Conservation (phyloP, 1,284 basidiomycete species). For the Cerrena zonata region DNA sequence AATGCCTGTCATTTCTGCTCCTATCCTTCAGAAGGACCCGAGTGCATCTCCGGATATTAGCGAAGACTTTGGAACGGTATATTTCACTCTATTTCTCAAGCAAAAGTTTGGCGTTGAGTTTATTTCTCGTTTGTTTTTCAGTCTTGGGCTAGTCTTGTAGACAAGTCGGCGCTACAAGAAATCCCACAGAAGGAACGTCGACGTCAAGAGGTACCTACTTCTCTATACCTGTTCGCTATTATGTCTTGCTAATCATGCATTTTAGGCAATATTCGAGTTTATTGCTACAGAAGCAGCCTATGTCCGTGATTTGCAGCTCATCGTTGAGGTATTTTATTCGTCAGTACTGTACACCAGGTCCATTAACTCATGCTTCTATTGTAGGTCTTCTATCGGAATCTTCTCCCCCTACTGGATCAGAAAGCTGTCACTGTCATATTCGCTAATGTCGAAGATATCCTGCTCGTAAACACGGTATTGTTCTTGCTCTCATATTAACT, state of each 20-base stretch:
- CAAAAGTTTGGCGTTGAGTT: slow-evolving; percentile 3
- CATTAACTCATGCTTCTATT: background rate
- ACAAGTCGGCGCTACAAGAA: slow-evolving; percentile 72
- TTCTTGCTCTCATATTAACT: slow-evolving; percentile 2
- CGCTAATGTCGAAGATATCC: slow-evolving; percentile 87
- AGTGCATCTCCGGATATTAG: slow-evolving; percentile 14
- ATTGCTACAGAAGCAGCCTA: slow-evolving; percentile 85
- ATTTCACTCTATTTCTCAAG: slow-evolving; percentile 23
- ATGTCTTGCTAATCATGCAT: background rate
- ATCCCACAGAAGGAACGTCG: slow-evolving; percentile 75
- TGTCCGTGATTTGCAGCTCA: slow-evolving; percentile 83
- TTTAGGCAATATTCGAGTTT: slow-evolving; percentile 81
- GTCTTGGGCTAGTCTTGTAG: slow-evolving; percentile 89
- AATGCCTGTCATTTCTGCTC: slow-evolving; percentile 43
- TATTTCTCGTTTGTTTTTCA: slow-evolving; percentile 24
- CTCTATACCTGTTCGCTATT: background rate
- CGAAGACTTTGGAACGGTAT: slow-evolving; percentile 60
- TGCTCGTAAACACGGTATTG: slow-evolving; percentile 78
- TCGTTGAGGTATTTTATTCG: slow-evolving; percentile 66
- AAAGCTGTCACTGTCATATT: slow-evolving; percentile 84
- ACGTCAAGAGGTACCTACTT: slow-evolving; percentile 73
- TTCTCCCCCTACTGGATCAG: slow-evolving; percentile 69
- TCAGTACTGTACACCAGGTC: background rate
- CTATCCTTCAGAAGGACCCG: slow-evolving; percentile 20
- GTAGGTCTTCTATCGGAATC: slow-evolving; percentile 76